Percentiles rank a stretch among this genome's conserved stretches.
phyloP scores from a whole-genome alignment of 2,329 filamentous ascomycete genomes.

The Thielaviopsis populi region DNA sequence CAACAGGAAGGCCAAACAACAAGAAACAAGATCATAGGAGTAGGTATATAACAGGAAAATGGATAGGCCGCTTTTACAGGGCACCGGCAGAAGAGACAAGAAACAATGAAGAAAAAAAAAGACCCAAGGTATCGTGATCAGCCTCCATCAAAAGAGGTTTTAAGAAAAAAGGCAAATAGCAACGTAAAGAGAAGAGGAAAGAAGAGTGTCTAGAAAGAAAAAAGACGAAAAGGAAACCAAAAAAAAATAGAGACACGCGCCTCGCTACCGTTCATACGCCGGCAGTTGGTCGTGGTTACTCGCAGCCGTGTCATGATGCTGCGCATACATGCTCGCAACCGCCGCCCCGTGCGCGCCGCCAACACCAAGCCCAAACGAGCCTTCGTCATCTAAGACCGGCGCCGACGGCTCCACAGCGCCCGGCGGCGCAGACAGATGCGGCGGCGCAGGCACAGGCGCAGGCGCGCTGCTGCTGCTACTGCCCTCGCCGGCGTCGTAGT shows the following conservation, averaged over 20 bases:
- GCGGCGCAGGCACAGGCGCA: conserved; percentile 5
- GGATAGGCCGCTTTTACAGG: background rate
- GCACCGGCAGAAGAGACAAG: background rate
- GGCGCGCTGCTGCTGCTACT: conserved; percentile 13
- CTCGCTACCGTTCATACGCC: conserved; percentile 26
- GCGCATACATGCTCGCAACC: background rate
- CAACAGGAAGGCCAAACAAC: background rate
- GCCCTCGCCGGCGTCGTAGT: conserved; percentile 29
- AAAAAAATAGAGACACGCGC: background rate
- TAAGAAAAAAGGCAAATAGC: background rate
- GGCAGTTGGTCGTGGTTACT: conserved; percentile 25
- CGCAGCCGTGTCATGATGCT: background rate
- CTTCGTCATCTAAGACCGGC: conserved; percentile 21
- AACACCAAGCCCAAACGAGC: conserved; percentile 22
- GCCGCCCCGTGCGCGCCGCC: conserved; percentile 32
- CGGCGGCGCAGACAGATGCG: background rate
- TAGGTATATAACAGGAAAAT: background rate
- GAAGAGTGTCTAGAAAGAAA: background rate
- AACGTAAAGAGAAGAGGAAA: background rate
- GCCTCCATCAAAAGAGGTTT: background rate
- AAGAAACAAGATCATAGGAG: background rate
- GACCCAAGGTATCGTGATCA: background rate
- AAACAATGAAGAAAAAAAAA: background rate
- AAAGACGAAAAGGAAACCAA: background rate
- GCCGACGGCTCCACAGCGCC: conserved; percentile 19